Base-by-base conservation (phyloP, 345 rosid genomes). In the Citrus medica region DNA sequence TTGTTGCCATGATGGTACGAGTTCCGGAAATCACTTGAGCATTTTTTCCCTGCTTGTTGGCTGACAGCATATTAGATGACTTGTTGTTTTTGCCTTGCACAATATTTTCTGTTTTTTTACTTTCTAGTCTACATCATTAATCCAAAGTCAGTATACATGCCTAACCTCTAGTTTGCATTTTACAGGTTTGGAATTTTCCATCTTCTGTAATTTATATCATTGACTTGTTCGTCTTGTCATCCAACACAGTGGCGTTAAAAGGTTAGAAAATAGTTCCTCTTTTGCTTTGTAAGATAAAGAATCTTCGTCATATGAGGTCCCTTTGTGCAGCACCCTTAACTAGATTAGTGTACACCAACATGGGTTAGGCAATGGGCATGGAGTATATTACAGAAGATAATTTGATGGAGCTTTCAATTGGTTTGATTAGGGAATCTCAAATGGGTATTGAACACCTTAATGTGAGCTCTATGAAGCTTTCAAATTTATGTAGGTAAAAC, bases 131-230 rank as follows among this genome's bases (percentile, higher is more conserved):
- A 9, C 75, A 13, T 22, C 58, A n/a, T 42, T 55, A 17, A 65
- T 9, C 14, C 21, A 10, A 51, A 30, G 53, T 37, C 28, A 67
- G 33, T 61, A 40, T 77, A 66, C n/a, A 58, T 62, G 46, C 25
- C 61, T 77, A 73, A 80, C 35, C 71, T 32, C 28, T 16, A 25
- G 66, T 30, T 68, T 80, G 46, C 76, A 46, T 75, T 74, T 70
- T 75, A 40, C 92, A 92, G 98, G 91, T 95, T 46, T 92, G 97
- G 98, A 90, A 91, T 76, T 90, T 95, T 71, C 96, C 97, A 4
- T 75, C 91, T 40, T 92, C 93, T 7, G 94, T 91, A 80, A 83
- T 89, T 73, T 86, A 85, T 83, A 88, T 91, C 40, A 83, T 91
- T 68, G 97, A 95, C 82, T 81, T 90, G 75, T 89, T 95, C 40